These are phyloP conservation scores for Acer saccharum DNA, from an alignment of 345 rosid species.

Conservation along the genomic window DNA sequence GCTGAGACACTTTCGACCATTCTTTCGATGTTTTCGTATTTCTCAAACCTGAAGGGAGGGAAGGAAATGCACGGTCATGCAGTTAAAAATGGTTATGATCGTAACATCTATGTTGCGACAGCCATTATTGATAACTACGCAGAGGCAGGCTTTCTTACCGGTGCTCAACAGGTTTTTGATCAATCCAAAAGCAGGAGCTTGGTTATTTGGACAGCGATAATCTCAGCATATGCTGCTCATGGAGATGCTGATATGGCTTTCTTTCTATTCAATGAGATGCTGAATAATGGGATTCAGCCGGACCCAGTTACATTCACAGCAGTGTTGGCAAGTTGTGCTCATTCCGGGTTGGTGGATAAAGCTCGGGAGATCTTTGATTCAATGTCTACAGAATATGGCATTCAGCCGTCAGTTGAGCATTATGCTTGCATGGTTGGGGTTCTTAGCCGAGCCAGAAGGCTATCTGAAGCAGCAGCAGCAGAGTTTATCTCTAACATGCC, in stretches of 20 bases:
- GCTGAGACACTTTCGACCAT: conserved; percentile 64
- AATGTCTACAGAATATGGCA: conserved; percentile 46
- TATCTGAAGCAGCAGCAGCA: conserved; percentile 69
- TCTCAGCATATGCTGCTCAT: conserved; percentile 72
- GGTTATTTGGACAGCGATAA: conserved; percentile 85
- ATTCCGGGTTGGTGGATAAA: conserved; percentile 60
- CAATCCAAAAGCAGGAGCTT: conserved; percentile 53
- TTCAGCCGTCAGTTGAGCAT: conserved; percentile 69
- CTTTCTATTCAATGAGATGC: conserved; percentile 59
- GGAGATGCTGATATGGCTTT: conserved; percentile 65
- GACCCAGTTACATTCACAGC: conserved; percentile 75
- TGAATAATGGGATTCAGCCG: conserved; percentile 49
- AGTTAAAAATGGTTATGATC: conserved; percentile 49
- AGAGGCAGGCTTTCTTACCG: conserved; percentile 61
- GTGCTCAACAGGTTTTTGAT: conserved; percentile 64
- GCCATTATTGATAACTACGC: conserved; percentile 74
- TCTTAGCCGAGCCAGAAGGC: conserved; percentile 74
- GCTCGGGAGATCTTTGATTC: conserved; percentile 58
- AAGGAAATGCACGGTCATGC: conserved; percentile 78
- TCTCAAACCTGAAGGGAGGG: conserved; percentile 66
- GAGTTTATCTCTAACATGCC: conserved; percentile 73
- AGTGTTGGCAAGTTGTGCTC: conserved; percentile 80
- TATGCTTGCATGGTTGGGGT: conserved; percentile 83
- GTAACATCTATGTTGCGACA: conserved; percentile 65
- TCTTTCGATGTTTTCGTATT: conserved; percentile 58